phyloP scores from a whole-genome alignment of 2,329 filamentous ascomycete genomes.

The Alternaria alternata region DNA sequence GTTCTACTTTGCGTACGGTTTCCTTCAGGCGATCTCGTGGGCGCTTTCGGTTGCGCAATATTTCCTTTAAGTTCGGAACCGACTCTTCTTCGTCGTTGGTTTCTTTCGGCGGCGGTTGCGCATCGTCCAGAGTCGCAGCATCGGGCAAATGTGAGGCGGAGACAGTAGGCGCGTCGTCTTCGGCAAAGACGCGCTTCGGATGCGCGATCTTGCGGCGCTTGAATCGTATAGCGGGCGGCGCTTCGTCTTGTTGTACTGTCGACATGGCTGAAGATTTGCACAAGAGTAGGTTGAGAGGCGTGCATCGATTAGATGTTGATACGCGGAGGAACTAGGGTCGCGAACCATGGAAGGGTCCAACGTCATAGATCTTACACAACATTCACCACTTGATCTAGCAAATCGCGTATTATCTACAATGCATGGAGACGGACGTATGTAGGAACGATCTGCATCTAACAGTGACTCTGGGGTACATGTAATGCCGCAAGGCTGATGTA shows the following conservation, averaged over 20 bases:
- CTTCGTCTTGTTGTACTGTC: conserved; percentile 19
- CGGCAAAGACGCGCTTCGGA: conserved; percentile 30
- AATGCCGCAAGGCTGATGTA: not conserved
- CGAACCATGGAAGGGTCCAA: conserved; percentile 7
- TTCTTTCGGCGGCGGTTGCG: conserved; percentile 15
- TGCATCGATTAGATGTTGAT: not conserved
- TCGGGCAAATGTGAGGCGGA: conserved; percentile 14
- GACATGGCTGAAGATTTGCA: conserved; percentile 22
- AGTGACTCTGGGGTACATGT: too few relatives aligned
- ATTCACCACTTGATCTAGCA: not conserved
- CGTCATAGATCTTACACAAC: conserved; percentile 9
- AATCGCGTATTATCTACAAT: not conserved
- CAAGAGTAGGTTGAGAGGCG: conserved; percentile 4
- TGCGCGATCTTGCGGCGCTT: conserved; percentile 45
- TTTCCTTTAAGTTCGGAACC: conserved; percentile 38
- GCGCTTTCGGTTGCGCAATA: conserved; percentile 43
- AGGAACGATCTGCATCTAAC: not conserved
- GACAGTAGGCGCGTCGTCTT: conserved; percentile 18
- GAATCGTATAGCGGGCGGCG: conserved; percentile 34
- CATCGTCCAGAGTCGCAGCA: conserved; percentile 13
- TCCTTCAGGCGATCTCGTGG: conserved; percentile 36
- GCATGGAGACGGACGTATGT: not conserved
- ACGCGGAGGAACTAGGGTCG: conserved; percentile 6
- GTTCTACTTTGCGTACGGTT: conserved; percentile 29
- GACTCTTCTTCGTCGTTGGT: conserved; percentile 29